Evolutionary conservation across 176 grass and related monocot species (phyloP).

Genomic region (Oryza meyeriana): DNA sequence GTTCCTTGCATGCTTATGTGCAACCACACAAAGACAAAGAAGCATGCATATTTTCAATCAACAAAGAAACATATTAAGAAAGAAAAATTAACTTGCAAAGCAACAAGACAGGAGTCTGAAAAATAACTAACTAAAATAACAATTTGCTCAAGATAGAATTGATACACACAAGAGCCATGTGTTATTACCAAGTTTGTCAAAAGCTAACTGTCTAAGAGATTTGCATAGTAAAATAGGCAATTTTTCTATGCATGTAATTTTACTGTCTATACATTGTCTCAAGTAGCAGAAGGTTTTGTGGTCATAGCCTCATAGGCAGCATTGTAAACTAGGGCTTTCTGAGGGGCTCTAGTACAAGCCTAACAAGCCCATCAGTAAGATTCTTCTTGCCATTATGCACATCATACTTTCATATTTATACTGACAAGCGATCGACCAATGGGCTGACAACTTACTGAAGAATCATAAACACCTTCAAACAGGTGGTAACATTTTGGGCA

Average conservation of each 20-base stretch:
- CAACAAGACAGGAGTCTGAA: neutral
- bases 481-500: neutral
- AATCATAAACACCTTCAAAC: neutral
- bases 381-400: conserved; percentile 4
- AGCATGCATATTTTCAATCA: neutral
- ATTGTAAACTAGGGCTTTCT: neutral
- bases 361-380: conserved; percentile 6
- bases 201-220: conserved; percentile 2
- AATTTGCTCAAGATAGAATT: neutral
- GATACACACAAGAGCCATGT: neutral
- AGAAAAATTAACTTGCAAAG: neutral
- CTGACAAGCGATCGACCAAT: neutral
- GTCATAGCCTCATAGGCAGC: neutral
- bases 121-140: neutral
- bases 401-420: neutral
- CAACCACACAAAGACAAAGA: conserved; percentile 6
- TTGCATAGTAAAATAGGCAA: neutral
- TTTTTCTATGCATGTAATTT: neutral
- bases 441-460: neutral
- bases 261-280: neutral
- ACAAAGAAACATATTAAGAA: neutral
- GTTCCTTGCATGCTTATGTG: conserved; percentile 15
- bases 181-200: neutral
- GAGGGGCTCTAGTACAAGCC: neutral
- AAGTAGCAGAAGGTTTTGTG: neutral